Base-by-base conservation (phyloP, 352 stramenopile genomes). In the Proteromonas lacertae region DNA sequence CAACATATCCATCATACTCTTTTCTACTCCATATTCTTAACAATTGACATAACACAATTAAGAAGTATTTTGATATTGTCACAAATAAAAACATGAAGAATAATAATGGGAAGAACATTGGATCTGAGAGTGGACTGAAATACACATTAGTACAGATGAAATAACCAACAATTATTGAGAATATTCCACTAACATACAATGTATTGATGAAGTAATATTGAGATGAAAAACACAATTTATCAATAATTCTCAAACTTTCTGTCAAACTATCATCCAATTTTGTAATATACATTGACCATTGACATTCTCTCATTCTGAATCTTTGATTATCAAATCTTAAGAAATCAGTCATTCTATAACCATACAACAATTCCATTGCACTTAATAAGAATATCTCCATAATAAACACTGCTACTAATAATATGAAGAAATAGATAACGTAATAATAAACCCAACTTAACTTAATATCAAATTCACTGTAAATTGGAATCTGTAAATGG, bases 311-410 rank as follows among this genome's bases (percentile, higher is more conserved):
- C 22, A 84, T 79, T 9, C 54, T 56, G 49, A 93, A 95, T 21
- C 78, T 63, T 47, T 91, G 87, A 38, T 75, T 58, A 44, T 92
- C 72, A 48, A 92, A 95, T 24, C 67, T 69, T 4, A 91, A 58
- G 52, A 92, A 93, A 53, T 94, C 81, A 56, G 89, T 90, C 7
- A 93, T 60, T 48, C 84, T 84, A 75, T 78, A 93, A 5, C 79
- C 81, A 40, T 91, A 72, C 6, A 81, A 59, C 9, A 93, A 64
- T 45, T 94, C 81, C 39, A 91, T 68, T 19, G 70, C 82, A 48
- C 88, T 89, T 1, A 92, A 60, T 42, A 93, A 58, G 34, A 92
- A 81, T 1, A 77, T 62, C 42, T 90, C 78, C 40, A 91, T 64
- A 31, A 84, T 45, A 20, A 87, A 56, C 38, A 74, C 90, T 17